Evolutionary conservation across 768 basidiomycete species (phyloP), one percentile per base, ranked within the genome.

Genomic region (Boletus bicolor): DNA sequence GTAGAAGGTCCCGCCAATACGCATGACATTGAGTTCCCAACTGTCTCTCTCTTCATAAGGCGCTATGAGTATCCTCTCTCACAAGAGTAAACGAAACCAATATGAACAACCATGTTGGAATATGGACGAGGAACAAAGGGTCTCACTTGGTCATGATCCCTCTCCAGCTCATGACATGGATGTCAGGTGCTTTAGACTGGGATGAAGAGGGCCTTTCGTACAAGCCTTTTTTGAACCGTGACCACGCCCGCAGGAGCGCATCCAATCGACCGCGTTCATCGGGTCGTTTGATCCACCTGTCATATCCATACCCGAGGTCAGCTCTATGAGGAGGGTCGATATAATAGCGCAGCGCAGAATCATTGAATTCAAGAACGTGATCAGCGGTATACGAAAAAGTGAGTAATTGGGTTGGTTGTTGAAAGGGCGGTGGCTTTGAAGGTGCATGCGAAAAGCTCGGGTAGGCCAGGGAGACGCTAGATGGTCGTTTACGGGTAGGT

Each of bases 21-120:
- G 72, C 93, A 95, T 95, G 26, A 89, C 84, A 63, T 95, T 93
- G 65, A 95, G 70, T 41, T 89, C 86, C 84, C 86, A 93, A 0
- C 77, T 77, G 26, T 94, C 92, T 42, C 83, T 76, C 19, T 86
- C 83, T 74, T 94, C 92, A 68, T 93, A 93, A 15, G 91, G 87
- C 5, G 89, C 84, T 49, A 82, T 86, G 70, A 94, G 71, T 63
- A 95, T 86, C 69, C 90, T 92, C 72, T 51, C 78, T 77, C 78
- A 68, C 72, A 54, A 60, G 63, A 65, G 65, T 46, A 39, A 45
- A 54, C 49, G 35, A 60, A 61, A 43, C 56, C 51, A 48, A 62
- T 48, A 56, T 61, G 46, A 59, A 62, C 17, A 53, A 39, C 9
- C 30, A 44, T 14, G 46, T 44, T 42, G 41, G 36, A 17, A 47